Evolutionary conservation across 1,139 yeast genomes (phyloP), one percentile per base, ranked within the genome.

Genomic region (Zygosaccharomyces sapae): DNA sequence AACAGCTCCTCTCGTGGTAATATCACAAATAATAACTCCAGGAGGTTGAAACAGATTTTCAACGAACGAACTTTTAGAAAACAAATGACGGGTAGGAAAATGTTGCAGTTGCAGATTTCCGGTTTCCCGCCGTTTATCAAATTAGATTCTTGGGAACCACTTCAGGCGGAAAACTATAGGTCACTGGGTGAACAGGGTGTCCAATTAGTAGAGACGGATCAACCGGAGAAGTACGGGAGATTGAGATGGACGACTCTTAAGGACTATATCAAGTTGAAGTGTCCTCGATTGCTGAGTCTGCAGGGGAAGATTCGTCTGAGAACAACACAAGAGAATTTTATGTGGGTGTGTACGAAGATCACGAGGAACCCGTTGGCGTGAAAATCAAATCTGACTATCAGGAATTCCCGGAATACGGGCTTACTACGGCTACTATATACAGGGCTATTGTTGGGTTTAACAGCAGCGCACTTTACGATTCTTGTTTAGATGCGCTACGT

Each of bases 1-100:
- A 30, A 33, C 24, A 19, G 16, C 9, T 8, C 22, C 33, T 30
- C 24, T 5, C 20, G 30, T 10, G 30, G 33, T 27, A 31, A 29
- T 22, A 30, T 40, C 25, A 25, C 27, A 16, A 39, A 43, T 5
- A 48, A 44, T 33, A 54, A 48, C 33, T 49, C 55, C 9, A 52
- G 52, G 33, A 52, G 55, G 30, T 36, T 59, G 46, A 57, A 54
- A 34, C 63, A 59, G 41, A 59, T 63, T 22, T 65, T 65, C 44
- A 63, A 63, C 46, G 68, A 65, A 49, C 52, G 49, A 13, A 57
- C 61, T 39, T 65, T 65, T 44, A 59, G 68, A 39, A 61, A 55
- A 40, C 68, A 65, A 48, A 65, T 63, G 68, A 62, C 66, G 7
- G 58, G 61, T 12, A 55, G 67, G 41, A 59, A 60, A n/a, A 65